Conservation (phyloP, 75 land plant genomes). For the Cupressus sempervirens region DNA sequence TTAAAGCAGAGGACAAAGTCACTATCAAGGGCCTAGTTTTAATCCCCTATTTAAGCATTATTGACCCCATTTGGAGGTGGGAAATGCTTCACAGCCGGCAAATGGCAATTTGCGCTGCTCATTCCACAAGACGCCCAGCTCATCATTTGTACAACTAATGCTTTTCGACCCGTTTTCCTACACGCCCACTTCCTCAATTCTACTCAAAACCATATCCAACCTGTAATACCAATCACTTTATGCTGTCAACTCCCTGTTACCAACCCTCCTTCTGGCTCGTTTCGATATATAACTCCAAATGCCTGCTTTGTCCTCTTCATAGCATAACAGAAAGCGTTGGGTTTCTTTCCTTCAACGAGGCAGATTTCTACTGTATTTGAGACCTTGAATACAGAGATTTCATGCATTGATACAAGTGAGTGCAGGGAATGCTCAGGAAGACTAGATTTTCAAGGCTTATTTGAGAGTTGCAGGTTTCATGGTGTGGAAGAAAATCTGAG, state of each 20-base stretch:
- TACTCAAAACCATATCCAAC: neutral
- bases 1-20: neutral
- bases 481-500: neutral
- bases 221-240: constrained; percentile 1
- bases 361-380: neutral
- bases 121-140: neutral
- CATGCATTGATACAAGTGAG: neutral
- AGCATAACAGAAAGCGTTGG: neutral
- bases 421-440: neutral
- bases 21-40: neutral
- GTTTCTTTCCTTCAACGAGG: neutral
- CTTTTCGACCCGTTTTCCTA: neutral
- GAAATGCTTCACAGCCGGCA: constrained; percentile 5
- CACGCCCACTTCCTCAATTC: neutral
- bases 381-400: neutral
- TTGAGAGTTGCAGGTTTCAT: neutral
- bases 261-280: neutral
- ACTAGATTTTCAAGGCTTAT: neutral
- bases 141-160: neutral
- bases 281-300: neutral
- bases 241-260: neutral
- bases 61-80: neutral
- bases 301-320: neutral
- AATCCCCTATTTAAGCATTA: neutral
- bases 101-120: neutral